Evolutionary conservation across 129 eudicot genomes (phyloP), one percentile per base, ranked within the genome.

Genomic region (Solidago caesia): DNA sequence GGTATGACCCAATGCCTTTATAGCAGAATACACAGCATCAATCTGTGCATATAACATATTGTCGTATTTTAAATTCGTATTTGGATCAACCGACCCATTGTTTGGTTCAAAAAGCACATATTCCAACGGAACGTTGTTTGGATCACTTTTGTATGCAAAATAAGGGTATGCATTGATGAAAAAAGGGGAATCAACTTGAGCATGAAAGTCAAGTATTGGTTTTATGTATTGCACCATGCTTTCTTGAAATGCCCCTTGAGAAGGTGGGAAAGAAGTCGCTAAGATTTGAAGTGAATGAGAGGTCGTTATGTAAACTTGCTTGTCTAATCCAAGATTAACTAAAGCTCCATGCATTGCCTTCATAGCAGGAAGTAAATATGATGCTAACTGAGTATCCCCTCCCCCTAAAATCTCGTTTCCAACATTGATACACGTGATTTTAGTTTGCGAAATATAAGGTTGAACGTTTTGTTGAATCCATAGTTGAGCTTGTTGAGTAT

Each of bases 21-120:
- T 95, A 13, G 99, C 97, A 12, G 91, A 60, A 82, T 95, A 95
- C 75, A 95, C 97, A 4, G 99, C 93, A 73, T 95, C 99, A 21
- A 95, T 88, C 74, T 95, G 99, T n/a, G 99, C 99, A 72, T 91
- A 91, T 51, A 95, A 79, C 99, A 95, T 95, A 70, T 95, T 95
- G 39, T 95, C 99, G 71, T 95, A 95, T n/a, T 85, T 89, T 15
- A 95, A 71, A 67, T 82, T 81, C 9, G 99, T 88, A 21, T 7
- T 70, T 0, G 96, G 85, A 63, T 95, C 99, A 2, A 70, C 62
- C 27, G 76, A 77, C 49, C 99, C 99, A 0, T 75, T 33, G 47
- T 88, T 95, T 7, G 97, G 93, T 76, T 78, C 80, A 82, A 95
- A 95, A 44, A 95, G 87, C 70, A 80, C 99, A 57, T 95, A 95